Percentiles rank a stretch among this genome's conserved stretches.
phyloP scores from a whole-genome alignment of 805 yeast genomes.

The Saccharomycopsis sp. region DNA sequence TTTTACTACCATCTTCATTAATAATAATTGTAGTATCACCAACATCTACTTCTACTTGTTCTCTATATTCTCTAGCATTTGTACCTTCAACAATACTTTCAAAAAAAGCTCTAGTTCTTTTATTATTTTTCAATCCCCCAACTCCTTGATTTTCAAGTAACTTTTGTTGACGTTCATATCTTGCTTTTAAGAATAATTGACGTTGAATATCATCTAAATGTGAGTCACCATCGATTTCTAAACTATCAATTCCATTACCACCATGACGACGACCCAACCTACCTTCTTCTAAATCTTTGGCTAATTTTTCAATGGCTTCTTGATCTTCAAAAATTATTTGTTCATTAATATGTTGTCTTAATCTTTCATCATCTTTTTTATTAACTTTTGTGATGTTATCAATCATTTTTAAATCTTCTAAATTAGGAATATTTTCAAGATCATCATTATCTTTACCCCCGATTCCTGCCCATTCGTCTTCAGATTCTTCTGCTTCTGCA shows the following conservation, averaged over 20 bases:
- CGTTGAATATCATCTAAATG: constrained; percentile 37
- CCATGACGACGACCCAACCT: constrained; percentile 47
- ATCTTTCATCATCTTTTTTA: constrained; percentile 41
- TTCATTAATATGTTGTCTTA: constrained; percentile 46
- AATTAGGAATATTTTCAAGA: constrained; percentile 46
- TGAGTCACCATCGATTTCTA: constrained; percentile 61
- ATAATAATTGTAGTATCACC: constrained; percentile 17
- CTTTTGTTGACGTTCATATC: constrained; percentile 35
- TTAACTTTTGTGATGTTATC: constrained; percentile 56
- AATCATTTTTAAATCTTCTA: constrained; percentile 70
- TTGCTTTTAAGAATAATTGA: constrained; percentile 25
- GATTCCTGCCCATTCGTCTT: constrained; percentile 77
- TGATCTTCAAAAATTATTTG: constrained; percentile 55
- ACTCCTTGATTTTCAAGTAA: constrained; percentile 36
- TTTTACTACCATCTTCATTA: constrained; percentile 25
- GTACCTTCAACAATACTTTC: constrained; percentile 34
- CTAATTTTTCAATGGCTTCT: constrained; percentile 54
- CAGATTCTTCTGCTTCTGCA: constrained; percentile 81
- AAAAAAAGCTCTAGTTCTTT: constrained; percentile 57
- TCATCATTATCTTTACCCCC: constrained; percentile 55
- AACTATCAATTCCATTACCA: constrained; percentile 35
- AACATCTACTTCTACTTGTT: constrained; percentile 20
- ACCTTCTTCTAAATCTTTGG: constrained; percentile 55
- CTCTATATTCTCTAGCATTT: constrained; percentile 22
- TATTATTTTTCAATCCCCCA: constrained; percentile 36